Evolutionary conservation across 306 rosid species (phyloP).

Genomic region (Sechiopsis laciniata): DNA sequence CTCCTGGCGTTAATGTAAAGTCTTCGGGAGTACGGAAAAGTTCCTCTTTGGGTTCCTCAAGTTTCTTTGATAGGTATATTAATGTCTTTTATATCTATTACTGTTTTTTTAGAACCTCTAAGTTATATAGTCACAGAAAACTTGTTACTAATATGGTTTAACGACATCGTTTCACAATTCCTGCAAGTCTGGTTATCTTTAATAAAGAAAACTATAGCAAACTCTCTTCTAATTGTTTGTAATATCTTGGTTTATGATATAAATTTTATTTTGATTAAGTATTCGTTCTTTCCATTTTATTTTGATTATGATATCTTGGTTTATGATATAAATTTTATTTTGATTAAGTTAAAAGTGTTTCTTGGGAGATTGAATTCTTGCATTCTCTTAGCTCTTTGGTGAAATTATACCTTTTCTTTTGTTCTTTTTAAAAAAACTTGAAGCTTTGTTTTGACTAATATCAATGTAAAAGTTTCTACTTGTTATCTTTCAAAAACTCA

Average conservation of each 20-base stretch:
- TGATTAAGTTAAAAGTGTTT: conserved; percentile 4
- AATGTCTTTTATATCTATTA: conserved; percentile 17
- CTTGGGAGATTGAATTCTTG: neutral
- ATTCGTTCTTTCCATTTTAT: too few relatives aligned
- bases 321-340: neutral
- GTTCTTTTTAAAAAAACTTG: neutral
- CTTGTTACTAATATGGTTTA: neutral
- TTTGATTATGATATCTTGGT: neutral
- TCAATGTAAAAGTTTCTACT: neutral
- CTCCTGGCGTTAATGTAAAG: conserved; percentile 28
- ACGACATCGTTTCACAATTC: neutral
- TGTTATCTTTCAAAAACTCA: neutral
- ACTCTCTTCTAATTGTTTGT: neutral
- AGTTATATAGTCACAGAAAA: neutral
- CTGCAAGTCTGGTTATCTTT: neutral
- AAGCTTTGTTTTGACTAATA: conserved; percentile 1
- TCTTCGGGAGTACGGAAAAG: conserved; percentile 40
- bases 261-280: neutral
- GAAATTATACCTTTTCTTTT: neutral
- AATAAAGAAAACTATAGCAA: neutral
- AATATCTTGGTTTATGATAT: neutral
- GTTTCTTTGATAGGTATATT: conserved; percentile 72
- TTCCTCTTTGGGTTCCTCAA: conserved; percentile 40
- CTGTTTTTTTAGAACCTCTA: neutral
- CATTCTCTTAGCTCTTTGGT: neutral